Percentiles rank a stretch among this genome's conserved stretches.
These are phyloP conservation scores for Litsea cubeba DNA, from an alignment of 164 flowering plant genomes.

Conservation along the genomic window DNA sequence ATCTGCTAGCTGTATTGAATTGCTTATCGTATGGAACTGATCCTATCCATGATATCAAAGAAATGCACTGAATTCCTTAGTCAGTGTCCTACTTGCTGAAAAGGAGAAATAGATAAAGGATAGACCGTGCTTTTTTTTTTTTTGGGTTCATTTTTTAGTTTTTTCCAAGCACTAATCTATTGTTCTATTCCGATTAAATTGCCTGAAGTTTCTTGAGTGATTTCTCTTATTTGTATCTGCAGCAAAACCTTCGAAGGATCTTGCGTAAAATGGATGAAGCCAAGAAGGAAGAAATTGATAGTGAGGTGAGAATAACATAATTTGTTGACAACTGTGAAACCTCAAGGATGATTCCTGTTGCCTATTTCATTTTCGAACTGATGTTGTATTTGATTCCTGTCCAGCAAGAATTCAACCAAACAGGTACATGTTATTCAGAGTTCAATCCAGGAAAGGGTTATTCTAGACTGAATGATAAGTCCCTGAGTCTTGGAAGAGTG, in stretches of 20 bases:
- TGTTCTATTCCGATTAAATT: too few species aligned
- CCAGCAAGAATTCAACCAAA: constrained; percentile 3
- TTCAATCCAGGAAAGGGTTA: not conserved
- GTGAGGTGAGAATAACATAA: constrained; percentile 5
- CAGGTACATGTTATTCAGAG: not conserved
- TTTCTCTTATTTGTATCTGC: not conserved
- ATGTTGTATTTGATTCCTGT: not conserved
- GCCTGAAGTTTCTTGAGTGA: too few species aligned
- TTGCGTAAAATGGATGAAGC: constrained; percentile 1
- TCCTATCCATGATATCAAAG: too few species aligned
- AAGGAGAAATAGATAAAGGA: too few species aligned
- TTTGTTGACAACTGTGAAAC: not conserved
- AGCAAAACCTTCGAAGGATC: constrained; percentile 17
- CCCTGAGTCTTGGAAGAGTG: not conserved
- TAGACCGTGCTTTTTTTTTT: too few species aligned
- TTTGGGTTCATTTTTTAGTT: too few species aligned
- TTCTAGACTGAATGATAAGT: not conserved
- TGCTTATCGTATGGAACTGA: too few species aligned
- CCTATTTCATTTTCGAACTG: not conserved
- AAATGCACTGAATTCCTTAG: too few species aligned
- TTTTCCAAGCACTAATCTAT: too few species aligned
- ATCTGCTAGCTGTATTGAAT: too few species aligned
- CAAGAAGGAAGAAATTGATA: not conserved
- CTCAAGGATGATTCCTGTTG: not conserved
- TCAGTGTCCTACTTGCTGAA: too few species aligned